phyloP scores from a whole-genome alignment of 2,329 filamentous ascomycete species.

The Hortaea werneckii region DNA sequence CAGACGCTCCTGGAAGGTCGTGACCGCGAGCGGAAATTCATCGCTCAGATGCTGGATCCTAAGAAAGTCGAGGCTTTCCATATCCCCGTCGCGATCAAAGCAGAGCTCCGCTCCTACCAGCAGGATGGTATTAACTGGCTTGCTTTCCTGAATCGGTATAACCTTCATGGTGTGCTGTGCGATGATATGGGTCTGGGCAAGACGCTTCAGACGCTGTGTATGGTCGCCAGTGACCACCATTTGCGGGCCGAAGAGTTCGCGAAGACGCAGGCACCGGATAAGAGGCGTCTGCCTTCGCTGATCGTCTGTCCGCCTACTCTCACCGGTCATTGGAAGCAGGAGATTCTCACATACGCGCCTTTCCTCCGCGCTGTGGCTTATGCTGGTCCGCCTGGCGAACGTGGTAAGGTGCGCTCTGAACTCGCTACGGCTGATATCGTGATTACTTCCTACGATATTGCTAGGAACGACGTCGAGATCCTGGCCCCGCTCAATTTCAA shows the following conservation, averaged over 20 bases:
- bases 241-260: conserved; percentile 82
- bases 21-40: conserved; percentile 91
- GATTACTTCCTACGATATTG: conserved; percentile 96
- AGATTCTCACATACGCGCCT: conserved; percentile 89
- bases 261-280: conserved; percentile 68
- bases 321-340: conserved; percentile 97
- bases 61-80: conserved; percentile 93
- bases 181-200: conserved; percentile 99
- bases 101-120: conserved; percentile 90
- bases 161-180: conserved; percentile 94
- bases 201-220: conserved; percentile 93
- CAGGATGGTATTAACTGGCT: conserved; percentile 99
- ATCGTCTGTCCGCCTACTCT: conserved; percentile 94
- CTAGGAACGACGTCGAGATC: conserved; percentile 85
- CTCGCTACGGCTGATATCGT: conserved; percentile 80
- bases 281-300: conserved; percentile 71
- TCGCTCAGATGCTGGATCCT: conserved; percentile 87
- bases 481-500: conserved; percentile 85
- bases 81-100: conserved; percentile 94
- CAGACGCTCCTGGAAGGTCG: conserved; percentile 78
- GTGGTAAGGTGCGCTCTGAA: conserved; percentile 57
- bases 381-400: conserved; percentile 76
- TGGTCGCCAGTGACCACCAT: conserved; percentile 95
- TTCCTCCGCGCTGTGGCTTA: conserved; percentile 87
- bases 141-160: conserved; percentile 94